Evolutionary conservation across 2,329 filamentous ascomycete species (phyloP).

Genomic region (Raffaelea ambrosiae): DNA sequence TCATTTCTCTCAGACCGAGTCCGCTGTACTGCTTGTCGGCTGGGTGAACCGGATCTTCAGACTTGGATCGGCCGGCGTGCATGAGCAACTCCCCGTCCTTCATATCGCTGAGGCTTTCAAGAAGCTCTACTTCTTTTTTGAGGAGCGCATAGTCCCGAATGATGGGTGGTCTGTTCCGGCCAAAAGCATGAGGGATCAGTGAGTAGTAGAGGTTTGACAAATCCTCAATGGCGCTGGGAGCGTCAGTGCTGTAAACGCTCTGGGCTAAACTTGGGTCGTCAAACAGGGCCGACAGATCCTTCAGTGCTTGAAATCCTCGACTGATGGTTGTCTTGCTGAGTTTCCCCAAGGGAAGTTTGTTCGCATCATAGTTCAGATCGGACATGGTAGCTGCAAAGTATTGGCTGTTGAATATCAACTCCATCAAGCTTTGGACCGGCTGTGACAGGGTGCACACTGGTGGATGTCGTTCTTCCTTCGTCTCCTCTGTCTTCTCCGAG

Average conservation of each 20-base stretch:
- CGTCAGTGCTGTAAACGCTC: conserved; percentile 29
- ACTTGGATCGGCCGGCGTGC: conserved; percentile 49
- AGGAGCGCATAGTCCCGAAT: conserved; percentile 49
- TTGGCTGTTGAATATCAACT: conserved; percentile 73
- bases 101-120: conserved; percentile 79
- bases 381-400: conserved; percentile 62
- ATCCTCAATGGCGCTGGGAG: conserved; percentile 40
- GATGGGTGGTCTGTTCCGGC: conserved; percentile 62
- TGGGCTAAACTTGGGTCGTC: conserved; percentile 39
- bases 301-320: conserved; percentile 67
- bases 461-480: conserved; percentile 21
- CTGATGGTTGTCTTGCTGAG: conserved; percentile 71
- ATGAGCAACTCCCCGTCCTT: conserved; percentile 72
- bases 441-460: conserved; percentile 48
- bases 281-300: conserved; percentile 63
- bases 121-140: conserved; percentile 68
- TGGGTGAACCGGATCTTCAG: conserved; percentile 42
- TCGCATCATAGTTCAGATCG: conserved; percentile 60
- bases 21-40: conserved; percentile 66
- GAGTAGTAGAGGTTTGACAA: conserved; percentile 76
- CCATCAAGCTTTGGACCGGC: conserved; percentile 60
- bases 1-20: conserved; percentile 70
- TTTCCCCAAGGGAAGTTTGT: conserved; percentile 77
- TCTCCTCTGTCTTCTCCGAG: conserved; percentile 25
- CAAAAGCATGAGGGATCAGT: conserved; percentile 73